These are phyloP conservation scores for Striga asiatica DNA, from an alignment of 257 asterid genomes.

Conservation along the genomic window DNA sequence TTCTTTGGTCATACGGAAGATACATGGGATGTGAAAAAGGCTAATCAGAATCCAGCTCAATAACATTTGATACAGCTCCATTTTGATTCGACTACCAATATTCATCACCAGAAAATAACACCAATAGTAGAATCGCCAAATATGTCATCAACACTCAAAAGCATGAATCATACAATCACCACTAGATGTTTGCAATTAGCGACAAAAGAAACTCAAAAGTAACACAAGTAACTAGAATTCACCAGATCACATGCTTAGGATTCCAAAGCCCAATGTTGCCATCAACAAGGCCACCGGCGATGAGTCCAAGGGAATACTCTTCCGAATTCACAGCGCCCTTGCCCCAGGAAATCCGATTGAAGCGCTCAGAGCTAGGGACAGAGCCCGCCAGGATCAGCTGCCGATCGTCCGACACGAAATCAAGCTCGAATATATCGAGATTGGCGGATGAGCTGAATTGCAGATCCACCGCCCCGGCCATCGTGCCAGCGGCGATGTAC, in stretches of 20 bases:
- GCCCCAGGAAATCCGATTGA: slow-evolving; percentile 85
- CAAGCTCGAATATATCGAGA: slow-evolving; percentile 83
- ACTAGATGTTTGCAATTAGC: not conserved
- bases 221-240: slow-evolving; percentile 15
- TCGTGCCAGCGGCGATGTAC: slow-evolving; percentile 93
- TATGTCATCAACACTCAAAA: slow-evolving; percentile 4
- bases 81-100: not conserved
- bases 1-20: no score
- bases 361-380: slow-evolving; percentile 71
- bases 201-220: not conserved
- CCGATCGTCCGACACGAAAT: slow-evolving; percentile 76
- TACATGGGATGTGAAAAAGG: not conserved
- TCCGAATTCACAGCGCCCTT: slow-evolving; percentile 51
- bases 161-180: not conserved
- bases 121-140: slow-evolving; percentile 1
- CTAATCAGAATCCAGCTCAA: not conserved
- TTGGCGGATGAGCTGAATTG: slow-evolving; percentile 92
- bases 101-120: not conserved
- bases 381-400: slow-evolving; percentile 56
- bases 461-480: slow-evolving; percentile 99
- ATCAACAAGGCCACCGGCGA: slow-evolving; percentile 96
- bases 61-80: not conserved
- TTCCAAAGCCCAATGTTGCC: slow-evolving; percentile 95
- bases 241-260: slow-evolving; percentile 81
- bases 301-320: slow-evolving; percentile 62